Evolutionary conservation across 495 filamentous ascomycete species (phyloP).

Genomic region (Aspergillus nanangensis): DNA sequence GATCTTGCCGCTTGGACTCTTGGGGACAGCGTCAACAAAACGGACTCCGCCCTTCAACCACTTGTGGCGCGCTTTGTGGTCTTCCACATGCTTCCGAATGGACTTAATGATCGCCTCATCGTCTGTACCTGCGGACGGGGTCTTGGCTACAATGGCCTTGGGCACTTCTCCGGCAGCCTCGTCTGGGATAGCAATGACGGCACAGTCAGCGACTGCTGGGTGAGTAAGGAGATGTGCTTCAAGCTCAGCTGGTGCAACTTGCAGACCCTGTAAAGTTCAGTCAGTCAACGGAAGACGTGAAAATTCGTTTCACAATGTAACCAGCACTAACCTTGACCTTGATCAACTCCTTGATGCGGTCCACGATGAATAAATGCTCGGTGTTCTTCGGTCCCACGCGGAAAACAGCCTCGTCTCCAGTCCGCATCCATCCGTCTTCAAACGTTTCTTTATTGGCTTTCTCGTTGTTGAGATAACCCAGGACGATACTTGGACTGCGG

Average conservation of each 20-base stretch:
- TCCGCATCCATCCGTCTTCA: conserved; percentile 74
- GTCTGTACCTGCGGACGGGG: conserved; percentile 52
- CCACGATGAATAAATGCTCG: conserved; percentile 81
- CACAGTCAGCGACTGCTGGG: conserved; percentile 74
- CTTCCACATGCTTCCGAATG: conserved; percentile 72
- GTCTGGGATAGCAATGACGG: conserved; percentile 77
- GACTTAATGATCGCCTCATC: conserved; percentile 55
- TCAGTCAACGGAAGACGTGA: not conserved
- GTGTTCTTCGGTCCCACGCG: conserved; percentile 55
- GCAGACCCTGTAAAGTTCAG: conserved; percentile 55
- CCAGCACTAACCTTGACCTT: conserved; percentile 88
- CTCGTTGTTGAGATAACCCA: conserved; percentile 84
- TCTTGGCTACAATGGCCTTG: conserved; percentile 83
- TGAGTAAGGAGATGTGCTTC: conserved; percentile 86
- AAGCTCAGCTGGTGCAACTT: conserved; percentile 90
- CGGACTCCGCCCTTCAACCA: conserved; percentile 82
- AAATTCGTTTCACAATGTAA: no score
- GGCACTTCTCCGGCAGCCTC: conserved; percentile 75
- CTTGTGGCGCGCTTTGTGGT: conserved; percentile 84
- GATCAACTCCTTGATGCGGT: conserved; percentile 90
- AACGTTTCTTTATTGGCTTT: conserved; percentile 80
- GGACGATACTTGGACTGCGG: conserved; percentile 68
- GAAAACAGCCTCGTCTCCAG: conserved; percentile 80
- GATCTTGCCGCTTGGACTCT: conserved; percentile 93
- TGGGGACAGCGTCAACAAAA: conserved; percentile 74